Conservation (phyloP, 805 yeast species). For the Lipomyces spencermartinsiae region DNA sequence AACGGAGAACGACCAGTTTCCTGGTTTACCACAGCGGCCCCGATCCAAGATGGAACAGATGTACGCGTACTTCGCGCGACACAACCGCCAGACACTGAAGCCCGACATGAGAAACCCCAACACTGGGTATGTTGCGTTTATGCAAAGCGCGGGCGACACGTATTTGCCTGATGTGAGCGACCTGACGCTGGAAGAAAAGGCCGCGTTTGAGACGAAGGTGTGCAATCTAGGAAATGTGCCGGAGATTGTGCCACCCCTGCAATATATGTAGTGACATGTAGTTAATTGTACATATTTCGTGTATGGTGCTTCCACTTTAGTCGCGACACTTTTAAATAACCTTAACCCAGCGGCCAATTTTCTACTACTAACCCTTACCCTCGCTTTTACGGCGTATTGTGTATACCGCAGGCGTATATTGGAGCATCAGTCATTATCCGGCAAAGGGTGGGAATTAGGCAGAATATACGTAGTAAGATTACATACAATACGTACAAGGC, state of each 20-base stretch:
- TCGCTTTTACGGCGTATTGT: too few relatives aligned
- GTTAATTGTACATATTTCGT: background rate
- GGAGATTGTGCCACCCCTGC: conserved; percentile 72
- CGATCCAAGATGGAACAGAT: conserved; percentile 24
- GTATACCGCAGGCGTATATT: too few relatives aligned
- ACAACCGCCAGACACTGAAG: conserved; percentile 10
- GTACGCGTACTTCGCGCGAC: conserved; percentile 6
- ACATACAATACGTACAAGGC: too few relatives aligned
- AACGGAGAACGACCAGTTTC: conserved; percentile 12
- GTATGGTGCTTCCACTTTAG: too few relatives aligned
- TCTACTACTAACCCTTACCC: too few relatives aligned
- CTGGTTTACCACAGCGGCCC: conserved; percentile 28
- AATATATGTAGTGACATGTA: conserved; percentile 46
- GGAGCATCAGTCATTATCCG: too few relatives aligned
- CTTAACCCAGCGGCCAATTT: too few relatives aligned
- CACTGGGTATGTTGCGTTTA: conserved; percentile 10
- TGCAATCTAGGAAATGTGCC: conserved; percentile 73
- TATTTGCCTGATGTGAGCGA: conserved; percentile 26
- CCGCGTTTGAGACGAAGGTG: conserved; percentile 44
- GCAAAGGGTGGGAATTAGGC: too few relatives aligned
- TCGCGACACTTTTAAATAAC: too few relatives aligned
- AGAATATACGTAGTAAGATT: too few relatives aligned
- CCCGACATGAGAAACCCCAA: conserved; percentile 10
- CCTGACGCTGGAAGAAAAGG: conserved; percentile 23
- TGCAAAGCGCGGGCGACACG: conserved; percentile 16